Evolutionary conservation across 768 basidiomycete species (phyloP).

Genomic region (Lactifluus piperatus): DNA sequence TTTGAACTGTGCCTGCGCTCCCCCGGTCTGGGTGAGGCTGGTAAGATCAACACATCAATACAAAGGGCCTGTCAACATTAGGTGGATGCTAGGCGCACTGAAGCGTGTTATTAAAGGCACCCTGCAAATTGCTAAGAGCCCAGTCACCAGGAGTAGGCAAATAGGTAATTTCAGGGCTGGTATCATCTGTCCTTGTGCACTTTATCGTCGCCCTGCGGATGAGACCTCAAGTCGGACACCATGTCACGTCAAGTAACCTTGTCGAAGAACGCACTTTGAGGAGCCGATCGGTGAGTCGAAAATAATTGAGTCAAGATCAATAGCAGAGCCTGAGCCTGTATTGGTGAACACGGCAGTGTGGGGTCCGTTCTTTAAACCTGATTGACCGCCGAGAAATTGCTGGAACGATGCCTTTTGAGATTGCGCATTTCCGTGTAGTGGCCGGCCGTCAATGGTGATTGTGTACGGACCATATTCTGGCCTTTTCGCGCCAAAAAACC

Average conservation of each 20-base stretch:
- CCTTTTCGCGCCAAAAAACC: conserved; percentile 33
- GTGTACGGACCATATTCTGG: background rate
- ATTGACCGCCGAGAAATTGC: conserved; percentile 37
- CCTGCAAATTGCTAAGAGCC: conserved; percentile 25
- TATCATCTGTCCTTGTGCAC: conserved; percentile 35
- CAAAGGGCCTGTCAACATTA: background rate
- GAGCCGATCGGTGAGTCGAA: conserved; percentile 34
- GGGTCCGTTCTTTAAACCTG: conserved; percentile 35
- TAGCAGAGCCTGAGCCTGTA: conserved; percentile 30
- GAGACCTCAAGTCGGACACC: conserved; percentile 30
- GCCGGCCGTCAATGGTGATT: conserved; percentile 28
- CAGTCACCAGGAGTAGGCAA: conserved; percentile 32
- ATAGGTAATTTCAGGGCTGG: conserved; percentile 32
- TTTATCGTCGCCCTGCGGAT: conserved; percentile 41
- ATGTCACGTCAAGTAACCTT: background rate
- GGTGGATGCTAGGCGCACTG: conserved; percentile 31
- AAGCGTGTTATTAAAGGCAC: conserved; percentile 32
- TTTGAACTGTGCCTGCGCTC: conserved; percentile 34
- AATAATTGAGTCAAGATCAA: conserved; percentile 45
- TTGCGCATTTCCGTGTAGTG: conserved; percentile 30
- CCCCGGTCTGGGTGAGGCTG: conserved; percentile 35
- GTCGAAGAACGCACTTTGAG: conserved; percentile 29
- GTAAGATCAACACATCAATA: background rate
- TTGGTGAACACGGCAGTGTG: conserved; percentile 43
- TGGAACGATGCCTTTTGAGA: conserved; percentile 25